A percentile compares a stretch with the other conserved stretches of the same genome.
phyloP scores from a whole-genome alignment of 2,329 filamentous ascomycete species.

The Teratosphaeria destructans region DNA sequence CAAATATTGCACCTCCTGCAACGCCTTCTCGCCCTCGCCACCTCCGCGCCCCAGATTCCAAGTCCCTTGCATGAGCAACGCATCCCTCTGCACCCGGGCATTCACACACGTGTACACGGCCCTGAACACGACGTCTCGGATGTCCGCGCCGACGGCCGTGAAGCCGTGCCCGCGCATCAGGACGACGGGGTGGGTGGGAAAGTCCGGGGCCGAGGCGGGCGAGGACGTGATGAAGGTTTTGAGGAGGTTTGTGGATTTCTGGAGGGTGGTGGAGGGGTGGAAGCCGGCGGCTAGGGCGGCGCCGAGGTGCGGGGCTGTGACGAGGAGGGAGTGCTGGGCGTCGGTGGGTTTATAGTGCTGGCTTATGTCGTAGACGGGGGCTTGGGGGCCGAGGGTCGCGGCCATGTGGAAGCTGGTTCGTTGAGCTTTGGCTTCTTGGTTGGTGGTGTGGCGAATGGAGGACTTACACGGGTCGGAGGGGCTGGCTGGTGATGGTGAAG shows the following conservation, averaged over 20 bases:
- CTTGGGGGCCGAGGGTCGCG: constrained; percentile 27
- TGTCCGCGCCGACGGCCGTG: constrained; percentile 30
- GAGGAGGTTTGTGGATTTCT: constrained; percentile 20
- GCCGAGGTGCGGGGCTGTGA: constrained; percentile 24
- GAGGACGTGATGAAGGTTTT: constrained; percentile 22
- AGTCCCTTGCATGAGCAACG: constrained; percentile 25
- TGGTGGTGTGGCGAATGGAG: neutral
- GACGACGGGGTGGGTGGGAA: constrained; percentile 18
- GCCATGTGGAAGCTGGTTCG: constrained; percentile 29
- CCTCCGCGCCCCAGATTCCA: constrained; percentile 30
- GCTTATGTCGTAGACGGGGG: constrained; percentile 25
- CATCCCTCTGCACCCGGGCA: constrained; percentile 32
- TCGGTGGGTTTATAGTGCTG: constrained; percentile 22
- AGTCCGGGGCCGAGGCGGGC: constrained; percentile 6
- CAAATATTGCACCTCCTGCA: constrained; percentile 32
- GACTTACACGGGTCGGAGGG: constrained; percentile 29
- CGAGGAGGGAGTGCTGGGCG: constrained; percentile 23
- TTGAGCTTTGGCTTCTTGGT: neutral
- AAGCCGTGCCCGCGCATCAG: constrained; percentile 38
- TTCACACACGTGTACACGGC: constrained; percentile 32
- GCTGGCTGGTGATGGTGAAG: constrained; percentile 32
- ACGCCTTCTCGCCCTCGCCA: constrained; percentile 31
- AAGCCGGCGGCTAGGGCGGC: constrained; percentile 25
- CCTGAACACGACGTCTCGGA: constrained; percentile 37
- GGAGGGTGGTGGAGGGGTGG: constrained; percentile 13